Base-by-base conservation (phyloP, 2,329 filamentous ascomycete species). In the Monosporascus sp. region DNA sequence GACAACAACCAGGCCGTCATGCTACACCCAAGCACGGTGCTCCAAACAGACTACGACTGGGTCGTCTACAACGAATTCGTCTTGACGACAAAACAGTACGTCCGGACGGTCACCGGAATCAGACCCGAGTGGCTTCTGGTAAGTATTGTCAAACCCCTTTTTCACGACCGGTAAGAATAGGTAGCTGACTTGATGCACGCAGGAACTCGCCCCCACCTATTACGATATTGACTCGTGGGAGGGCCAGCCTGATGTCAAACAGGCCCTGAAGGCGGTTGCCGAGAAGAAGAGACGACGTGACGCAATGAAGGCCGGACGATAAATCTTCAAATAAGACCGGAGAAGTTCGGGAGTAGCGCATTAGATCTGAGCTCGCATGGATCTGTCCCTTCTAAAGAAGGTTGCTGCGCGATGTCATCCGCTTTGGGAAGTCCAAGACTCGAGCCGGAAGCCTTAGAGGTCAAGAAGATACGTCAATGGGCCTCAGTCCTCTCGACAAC, bases 11-110 rank as follows among this genome's bases (percentile, higher is more conserved):
- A 97, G 74, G 88, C 84, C 47, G 94, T 99, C 46, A 80, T 97
- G 63, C 81, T 99, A 56, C 94, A 99, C 73, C 94, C 94, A 2
- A 94, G 90, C 60, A 97, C 92, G 1, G 92, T 96, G 34, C 79
- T 99, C 22, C 83, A 85, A 49, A 86, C 91, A 54, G 92, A 97
- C 55, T 90, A 87, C 62, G 94, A 99, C 62, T 99, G 94, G 94
- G 90, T 99, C 26, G 77, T 99, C 26, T 99, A 99, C 75, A 96
- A 97, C 66, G 95, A 99, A 69, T 99, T 97, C 67, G 94, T 99
- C 14, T 83, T 99, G 52, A 99, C 94, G 1, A 94, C 89, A 51
- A 97, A 99, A 82, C 96, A 97, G 75, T 99, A 97, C 71, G 93
- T 99, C 64, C 84, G 95, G 53, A 97, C 91, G 0, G 91, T 97